These are phyloP conservation scores for Saururus chinensis DNA, from an alignment of 164 flowering plant genomes.

Conservation along the genomic window DNA sequence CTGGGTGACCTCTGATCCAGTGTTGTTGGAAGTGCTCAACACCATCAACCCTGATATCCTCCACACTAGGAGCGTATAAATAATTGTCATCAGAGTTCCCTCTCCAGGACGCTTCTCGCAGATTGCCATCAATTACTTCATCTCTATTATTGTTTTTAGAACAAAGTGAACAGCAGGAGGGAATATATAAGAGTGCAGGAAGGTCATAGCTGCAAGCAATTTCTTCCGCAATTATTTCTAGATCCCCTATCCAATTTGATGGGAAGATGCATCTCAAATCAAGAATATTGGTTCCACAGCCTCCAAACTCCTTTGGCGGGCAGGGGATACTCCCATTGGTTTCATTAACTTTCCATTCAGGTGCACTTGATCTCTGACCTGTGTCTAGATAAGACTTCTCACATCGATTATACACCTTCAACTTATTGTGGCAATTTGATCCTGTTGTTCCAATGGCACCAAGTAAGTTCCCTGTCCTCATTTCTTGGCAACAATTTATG, in stretches of 20 bases:
- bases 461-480: constrained; percentile 20
- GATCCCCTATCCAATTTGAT: constrained; percentile 37
- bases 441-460: constrained; percentile 12
- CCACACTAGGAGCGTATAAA: constrained; percentile 37
- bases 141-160: constrained; percentile 13
- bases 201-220: constrained; percentile 39
- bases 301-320: constrained; percentile 49
- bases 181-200: constrained; percentile 29
- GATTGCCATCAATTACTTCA: constrained; percentile 13
- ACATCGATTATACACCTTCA: constrained; percentile 15
- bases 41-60: constrained; percentile 29
- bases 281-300: constrained; percentile 49
- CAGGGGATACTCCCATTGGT: constrained; percentile 34
- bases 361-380: constrained; percentile 7
- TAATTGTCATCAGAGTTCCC: constrained; percentile 42
- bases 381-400: constrained; percentile 12
- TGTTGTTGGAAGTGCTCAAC: constrained; percentile 70
- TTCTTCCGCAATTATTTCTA: constrained; percentile 54
- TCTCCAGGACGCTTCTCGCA: constrained; percentile 32
- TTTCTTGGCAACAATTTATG: constrained; percentile 52
- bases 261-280: constrained; percentile 50
- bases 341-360: constrained; percentile 21
- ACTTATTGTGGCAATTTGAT: constrained; percentile 14
- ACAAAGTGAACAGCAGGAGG: constrained; percentile 40
- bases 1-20: constrained; percentile 67